Conservation (phyloP, 2,329 filamentous ascomycete genomes). For the Arachnomyces sp. region DNA sequence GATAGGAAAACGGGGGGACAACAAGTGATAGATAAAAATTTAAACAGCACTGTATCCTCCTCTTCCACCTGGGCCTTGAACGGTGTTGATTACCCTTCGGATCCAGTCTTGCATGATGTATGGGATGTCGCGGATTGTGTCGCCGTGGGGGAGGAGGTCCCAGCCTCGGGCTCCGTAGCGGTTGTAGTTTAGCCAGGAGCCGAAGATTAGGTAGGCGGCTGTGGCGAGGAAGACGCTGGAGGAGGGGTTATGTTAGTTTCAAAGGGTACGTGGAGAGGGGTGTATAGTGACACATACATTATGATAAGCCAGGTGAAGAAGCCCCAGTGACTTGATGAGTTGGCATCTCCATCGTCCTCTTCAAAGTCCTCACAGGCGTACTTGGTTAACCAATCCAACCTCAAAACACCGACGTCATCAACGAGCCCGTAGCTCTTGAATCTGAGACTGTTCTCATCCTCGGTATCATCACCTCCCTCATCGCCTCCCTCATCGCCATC, state of each 20-base stretch:
- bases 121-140: conserved; percentile 83
- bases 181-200: conserved; percentile 98
- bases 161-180: conserved; percentile 89
- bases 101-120: conserved; percentile 87
- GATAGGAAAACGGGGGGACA: too few species aligned
- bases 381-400: conserved; percentile 78
- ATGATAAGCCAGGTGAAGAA: conserved; percentile 97
- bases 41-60: conserved; percentile 93
- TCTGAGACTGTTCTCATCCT: conserved; percentile 52
- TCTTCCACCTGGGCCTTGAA: conserved; percentile 74
- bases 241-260: neutral
- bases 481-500: conserved; percentile 14
- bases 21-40: too few species aligned
- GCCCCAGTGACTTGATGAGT: conserved; percentile 62
- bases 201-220: conserved; percentile 90
- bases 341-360: conserved; percentile 35
- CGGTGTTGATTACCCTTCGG: conserved; percentile 67
- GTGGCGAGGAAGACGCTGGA: conserved; percentile 71
- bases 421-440: conserved; percentile 64
- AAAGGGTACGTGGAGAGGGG: neutral
- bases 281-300: conserved; percentile 57
- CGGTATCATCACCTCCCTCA: conserved; percentile 14
- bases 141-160: conserved; percentile 88
- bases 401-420: conserved; percentile 56
- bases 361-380: conserved; percentile 65